Base-by-base conservation (phyloP, 192 early-diverging fungal genomes). In the Dimargaris cristalligena region DNA sequence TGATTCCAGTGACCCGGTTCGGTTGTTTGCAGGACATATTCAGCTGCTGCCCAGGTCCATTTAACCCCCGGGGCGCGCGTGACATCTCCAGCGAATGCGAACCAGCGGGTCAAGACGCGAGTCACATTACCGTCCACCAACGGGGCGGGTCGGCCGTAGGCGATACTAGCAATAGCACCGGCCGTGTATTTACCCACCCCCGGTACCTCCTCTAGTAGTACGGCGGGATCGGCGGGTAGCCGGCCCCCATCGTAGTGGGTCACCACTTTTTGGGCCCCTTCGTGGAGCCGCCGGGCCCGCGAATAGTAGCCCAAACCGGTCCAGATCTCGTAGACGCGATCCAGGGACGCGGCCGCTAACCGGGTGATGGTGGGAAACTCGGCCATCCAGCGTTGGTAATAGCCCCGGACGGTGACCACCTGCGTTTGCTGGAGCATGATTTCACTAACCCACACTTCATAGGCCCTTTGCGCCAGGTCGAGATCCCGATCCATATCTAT, bases 401-500 rank as follows among this genome's bases (percentile, higher is more conserved):
- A 89, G 1, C 70, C 71, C 6, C 80, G 80, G 1, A 85, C 84
- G 4, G 83, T 87, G 2, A 71, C 74, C 13, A 88, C 83, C 59
- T 85, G 84, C 0, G 87, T 89, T 65, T 81, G 87, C 62, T 89
- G 87, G n/a, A 82, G 65, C 87, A 89, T 89, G 31, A 89, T 80
- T 67, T 89, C 87, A n/a, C 72, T 76, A 3, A 89, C 78, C 87
- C 87, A 89, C 1, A 88, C 83, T 64, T 80, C 77, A 62, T 85
- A 83, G 1, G 78, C 78, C 2, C 77, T 69, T 60, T 82, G 77
- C 2, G 64, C 77, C 8, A 32, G 66, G 64, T 30, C 65, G 66
- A 29, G 62, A 59, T 31, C 50, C 16, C 26, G 55, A 47, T 63
- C 66, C 25, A 30, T 35, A 51, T n/a, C n/a, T n/a, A n/a, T n/a